Conservation (phyloP, 2,329 filamentous ascomycete species). For the Didymellaceae sp. region DNA sequence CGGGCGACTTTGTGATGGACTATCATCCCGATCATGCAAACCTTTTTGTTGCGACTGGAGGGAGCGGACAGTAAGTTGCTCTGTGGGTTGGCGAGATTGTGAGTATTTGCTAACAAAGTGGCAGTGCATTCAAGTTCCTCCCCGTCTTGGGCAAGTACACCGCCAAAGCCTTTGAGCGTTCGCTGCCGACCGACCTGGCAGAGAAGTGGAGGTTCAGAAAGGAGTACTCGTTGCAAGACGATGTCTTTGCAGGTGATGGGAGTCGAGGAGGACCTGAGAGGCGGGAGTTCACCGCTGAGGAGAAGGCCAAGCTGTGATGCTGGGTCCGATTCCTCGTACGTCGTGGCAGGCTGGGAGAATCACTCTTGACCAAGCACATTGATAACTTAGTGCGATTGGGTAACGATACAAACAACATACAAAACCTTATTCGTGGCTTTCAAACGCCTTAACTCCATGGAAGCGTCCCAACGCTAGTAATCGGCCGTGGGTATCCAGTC, state of each 20-base stretch:
- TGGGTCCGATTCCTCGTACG: too few relatives aligned
- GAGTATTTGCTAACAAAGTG: neutral
- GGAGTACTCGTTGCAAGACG: neutral
- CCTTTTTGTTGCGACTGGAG: neutral
- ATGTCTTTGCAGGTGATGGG: neutral
- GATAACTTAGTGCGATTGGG: too few relatives aligned
- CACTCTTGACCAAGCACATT: too few relatives aligned
- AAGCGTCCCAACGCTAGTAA: neutral
- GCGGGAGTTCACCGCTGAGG: neutral
- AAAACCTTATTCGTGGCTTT: too few relatives aligned
- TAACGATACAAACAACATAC: too few relatives aligned
- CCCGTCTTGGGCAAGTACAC: constrained; percentile 25
- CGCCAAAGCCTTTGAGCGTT: neutral
- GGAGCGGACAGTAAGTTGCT: neutral
- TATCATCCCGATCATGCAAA: neutral
- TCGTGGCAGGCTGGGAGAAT: too few relatives aligned
- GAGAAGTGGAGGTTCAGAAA: neutral
- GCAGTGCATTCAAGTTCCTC: constrained; percentile 33
- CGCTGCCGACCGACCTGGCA: neutral
- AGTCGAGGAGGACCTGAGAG: neutral
- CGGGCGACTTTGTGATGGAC: neutral
- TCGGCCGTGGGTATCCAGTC: neutral
- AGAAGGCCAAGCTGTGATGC: neutral
- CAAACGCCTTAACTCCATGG: neutral
- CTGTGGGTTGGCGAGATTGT: too few relatives aligned